phyloP scores from a whole-genome alignment of 192 early-diverging fungal genomes.

The Coemansia sp. region DNA sequence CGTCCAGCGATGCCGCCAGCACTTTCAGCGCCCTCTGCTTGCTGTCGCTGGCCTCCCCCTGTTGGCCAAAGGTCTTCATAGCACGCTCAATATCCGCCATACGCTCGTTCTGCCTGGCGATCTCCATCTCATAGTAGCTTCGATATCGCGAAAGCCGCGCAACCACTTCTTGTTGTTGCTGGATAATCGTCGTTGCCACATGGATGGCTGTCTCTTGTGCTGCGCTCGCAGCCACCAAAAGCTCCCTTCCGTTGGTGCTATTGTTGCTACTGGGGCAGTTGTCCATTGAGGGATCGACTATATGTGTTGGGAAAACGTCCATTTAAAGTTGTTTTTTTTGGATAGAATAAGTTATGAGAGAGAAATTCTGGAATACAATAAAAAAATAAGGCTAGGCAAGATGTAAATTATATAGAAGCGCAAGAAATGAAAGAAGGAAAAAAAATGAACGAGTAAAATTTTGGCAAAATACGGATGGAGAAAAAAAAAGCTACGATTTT shows the following conservation, averaged over 20 bases:
- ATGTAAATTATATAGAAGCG: too few relatives aligned
- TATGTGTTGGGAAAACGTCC: slow-evolving; percentile 3
- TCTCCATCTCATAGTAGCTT: slow-evolving; percentile 32
- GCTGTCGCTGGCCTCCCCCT: slow-evolving; percentile 3
- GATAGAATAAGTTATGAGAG: slow-evolving; percentile 1
- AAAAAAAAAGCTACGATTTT: slow-evolving; percentile 12
- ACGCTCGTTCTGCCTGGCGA: slow-evolving; percentile 31
- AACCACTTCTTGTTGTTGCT: slow-evolving; percentile 25
- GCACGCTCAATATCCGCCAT: slow-evolving; percentile 35
- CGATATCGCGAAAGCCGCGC: slow-evolving; percentile 34
- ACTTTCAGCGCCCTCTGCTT: slow-evolving; percentile 16
- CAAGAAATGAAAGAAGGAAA: neutral
- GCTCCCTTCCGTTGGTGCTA: slow-evolving; percentile 13
- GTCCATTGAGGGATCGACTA: neutral
- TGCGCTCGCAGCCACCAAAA: neutral
- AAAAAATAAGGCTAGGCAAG: too few relatives aligned
- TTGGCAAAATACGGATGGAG: neutral
- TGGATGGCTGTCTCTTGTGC: slow-evolving; percentile 10
- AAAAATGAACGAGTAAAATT: neutral
- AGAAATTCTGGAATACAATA: neutral
- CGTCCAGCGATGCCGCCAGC: slow-evolving; percentile 20
- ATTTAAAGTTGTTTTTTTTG: neutral
- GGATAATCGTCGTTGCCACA: slow-evolving; percentile 10
- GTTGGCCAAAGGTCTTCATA: slow-evolving; percentile 12
- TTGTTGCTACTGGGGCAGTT: slow-evolving; percentile 4